These are phyloP conservation scores for Fusarium proliferatum DNA, from an alignment of 2,329 filamentous ascomycete species.

Conservation along the genomic window DNA sequence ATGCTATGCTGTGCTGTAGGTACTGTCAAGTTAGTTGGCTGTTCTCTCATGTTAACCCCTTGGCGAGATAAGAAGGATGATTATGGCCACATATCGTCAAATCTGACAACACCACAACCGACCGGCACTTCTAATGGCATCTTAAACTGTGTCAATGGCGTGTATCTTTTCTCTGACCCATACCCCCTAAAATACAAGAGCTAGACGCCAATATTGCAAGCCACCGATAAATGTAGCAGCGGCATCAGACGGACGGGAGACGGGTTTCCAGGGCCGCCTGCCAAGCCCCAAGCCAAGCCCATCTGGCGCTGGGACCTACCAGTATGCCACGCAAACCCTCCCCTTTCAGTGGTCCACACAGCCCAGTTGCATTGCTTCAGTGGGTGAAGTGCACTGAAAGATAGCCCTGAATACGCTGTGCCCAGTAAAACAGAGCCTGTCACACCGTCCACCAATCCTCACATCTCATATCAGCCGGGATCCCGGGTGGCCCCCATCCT, in stretches of 20 bases:
- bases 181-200: not conserved
- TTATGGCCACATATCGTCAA: not conserved
- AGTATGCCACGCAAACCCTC: constrained; percentile 32
- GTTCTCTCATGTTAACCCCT: not conserved
- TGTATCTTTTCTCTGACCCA: not conserved
- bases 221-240: constrained; percentile 12
- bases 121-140: constrained; percentile 1
- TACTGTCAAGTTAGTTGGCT: not conserved
- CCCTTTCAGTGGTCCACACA: constrained; percentile 12
- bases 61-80: constrained; percentile 5
- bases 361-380: constrained; percentile 21
- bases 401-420: constrained; percentile 7
- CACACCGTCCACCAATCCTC: constrained; percentile 3
- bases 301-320: not conserved
- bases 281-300: constrained; percentile 32
- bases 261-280: constrained; percentile 30
- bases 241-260: constrained; percentile 2
- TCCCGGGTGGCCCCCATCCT: not conserved
- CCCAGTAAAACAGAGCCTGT: constrained; percentile 27
- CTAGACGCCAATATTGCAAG: constrained; percentile 19
- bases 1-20: not conserved
- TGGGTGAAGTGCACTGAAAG: constrained; percentile 25
- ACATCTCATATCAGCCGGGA: constrained; percentile 12
- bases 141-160: constrained; percentile 2
- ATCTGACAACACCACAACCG: not conserved